phyloP scores from a whole-genome alignment of 2,329 filamentous ascomycete genomes.

The Arthrobotrys musiformis region DNA sequence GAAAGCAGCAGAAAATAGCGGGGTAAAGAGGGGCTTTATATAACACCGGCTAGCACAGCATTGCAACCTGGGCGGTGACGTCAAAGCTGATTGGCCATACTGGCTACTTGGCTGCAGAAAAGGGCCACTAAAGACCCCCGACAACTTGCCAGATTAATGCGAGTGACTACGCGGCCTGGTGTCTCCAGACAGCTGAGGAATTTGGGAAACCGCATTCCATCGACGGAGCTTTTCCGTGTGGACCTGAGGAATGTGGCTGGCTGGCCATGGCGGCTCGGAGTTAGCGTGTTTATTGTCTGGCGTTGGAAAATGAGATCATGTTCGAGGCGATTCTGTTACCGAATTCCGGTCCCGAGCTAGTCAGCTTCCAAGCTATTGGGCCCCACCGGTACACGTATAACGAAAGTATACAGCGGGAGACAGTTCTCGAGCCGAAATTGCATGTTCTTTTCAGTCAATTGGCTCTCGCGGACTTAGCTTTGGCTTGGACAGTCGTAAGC shows the following conservation, averaged over 20 bases:
- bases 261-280: slow-evolving; percentile 13
- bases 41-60: background rate
- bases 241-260: slow-evolving; percentile 21
- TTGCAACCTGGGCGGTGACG: slow-evolving; percentile 31
- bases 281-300: slow-evolving; percentile 16
- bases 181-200: slow-evolving; percentile 4
- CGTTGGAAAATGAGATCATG: background rate
- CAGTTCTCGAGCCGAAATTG: background rate
- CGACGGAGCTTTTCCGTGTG: slow-evolving; percentile 20
- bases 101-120: slow-evolving; percentile 18
- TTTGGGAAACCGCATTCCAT: slow-evolving; percentile 3
- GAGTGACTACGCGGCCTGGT: slow-evolving; percentile 8
- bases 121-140: background rate
- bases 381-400: background rate
- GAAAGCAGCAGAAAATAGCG: slow-evolving; percentile 1
- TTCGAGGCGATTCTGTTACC: background rate
- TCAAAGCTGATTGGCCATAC: slow-evolving; percentile 34
- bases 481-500: background rate
- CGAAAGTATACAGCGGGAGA: background rate
- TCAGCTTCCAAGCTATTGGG: background rate
- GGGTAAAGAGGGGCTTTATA: slow-evolving; percentile 53
- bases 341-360: slow-evolving; percentile 9
- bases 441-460: background rate
- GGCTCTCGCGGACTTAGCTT: background rate
- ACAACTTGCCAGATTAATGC: no score